Conservation (phyloP, 352 stramenopile genomes). For the Globisporangium spinosum region DNA sequence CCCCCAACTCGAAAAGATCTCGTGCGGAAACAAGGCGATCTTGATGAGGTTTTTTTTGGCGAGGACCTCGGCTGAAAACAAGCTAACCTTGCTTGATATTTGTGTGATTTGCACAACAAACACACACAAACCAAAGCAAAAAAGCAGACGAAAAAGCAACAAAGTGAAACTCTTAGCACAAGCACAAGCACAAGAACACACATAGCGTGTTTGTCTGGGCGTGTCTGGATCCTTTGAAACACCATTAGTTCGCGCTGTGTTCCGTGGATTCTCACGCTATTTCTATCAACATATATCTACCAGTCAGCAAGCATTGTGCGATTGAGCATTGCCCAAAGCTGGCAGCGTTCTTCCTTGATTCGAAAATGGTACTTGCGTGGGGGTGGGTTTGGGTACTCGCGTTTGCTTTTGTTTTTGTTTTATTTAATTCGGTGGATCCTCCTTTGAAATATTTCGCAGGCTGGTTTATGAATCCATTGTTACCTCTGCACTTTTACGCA, state of each 20-base stretch:
- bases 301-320: neutral
- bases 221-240: neutral
- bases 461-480: conserved; percentile 4
- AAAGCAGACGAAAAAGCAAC: neutral
- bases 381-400: neutral
- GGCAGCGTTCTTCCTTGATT: neutral
- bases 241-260: neutral
- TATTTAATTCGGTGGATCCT: neutral
- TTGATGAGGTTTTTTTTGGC: conserved; percentile 13
- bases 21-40: conserved; percentile 14
- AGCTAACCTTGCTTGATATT: neutral
- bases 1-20: conserved; percentile 6
- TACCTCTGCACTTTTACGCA: neutral
- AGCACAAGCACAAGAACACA: neutral
- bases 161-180: neutral
- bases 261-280: neutral
- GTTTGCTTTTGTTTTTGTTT: neutral
- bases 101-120: neutral
- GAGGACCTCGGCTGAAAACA: neutral
- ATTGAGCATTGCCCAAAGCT: neutral
- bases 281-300: neutral
- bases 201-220: neutral
- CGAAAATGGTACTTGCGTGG: neutral
- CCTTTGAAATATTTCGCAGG: neutral
- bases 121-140: neutral